Percentiles rank a stretch among this genome's conserved stretches.
Evolutionary conservation across 2,329 filamentous ascomycete species (phyloP).

Genomic region (Stagonosporopsis vannaccii): DNA sequence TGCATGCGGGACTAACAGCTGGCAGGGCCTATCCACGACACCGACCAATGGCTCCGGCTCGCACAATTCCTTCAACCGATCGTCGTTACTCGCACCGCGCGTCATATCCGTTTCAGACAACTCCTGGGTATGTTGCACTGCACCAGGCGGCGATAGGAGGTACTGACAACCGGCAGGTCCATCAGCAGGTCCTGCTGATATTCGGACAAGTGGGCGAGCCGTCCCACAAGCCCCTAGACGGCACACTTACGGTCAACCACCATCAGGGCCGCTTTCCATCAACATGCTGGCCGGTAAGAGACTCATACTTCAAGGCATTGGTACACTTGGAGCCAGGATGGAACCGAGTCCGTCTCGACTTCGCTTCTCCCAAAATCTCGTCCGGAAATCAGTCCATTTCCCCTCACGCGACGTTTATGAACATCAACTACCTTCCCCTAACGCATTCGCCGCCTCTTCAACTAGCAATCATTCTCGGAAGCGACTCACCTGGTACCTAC

Average conservation of each 20-base stretch:
- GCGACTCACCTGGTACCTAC: slow-evolving; percentile 85
- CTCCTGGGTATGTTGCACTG: slow-evolving; percentile 72
- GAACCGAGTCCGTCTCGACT: slow-evolving; percentile 88
- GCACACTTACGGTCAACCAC: slow-evolving; percentile 78
- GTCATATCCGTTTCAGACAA: slow-evolving; percentile 81
- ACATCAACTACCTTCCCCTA: slow-evolving; percentile 84
- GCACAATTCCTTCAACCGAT: slow-evolving; percentile 59
- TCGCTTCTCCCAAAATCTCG: slow-evolving; percentile 80
- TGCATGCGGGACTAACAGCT: slow-evolving; percentile 7
- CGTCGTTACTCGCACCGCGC: slow-evolving; percentile 81
- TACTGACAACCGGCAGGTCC: slow-evolving; percentile 66
- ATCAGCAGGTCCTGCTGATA: slow-evolving; percentile 87
- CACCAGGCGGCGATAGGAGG: slow-evolving; percentile 2
- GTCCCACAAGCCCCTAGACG: slow-evolving; percentile 73
- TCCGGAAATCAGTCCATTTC: slow-evolving; percentile 71
- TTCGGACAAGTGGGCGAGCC: slow-evolving; percentile 82
- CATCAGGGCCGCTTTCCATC: slow-evolving; percentile 86
- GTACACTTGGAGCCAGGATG: slow-evolving; percentile 90
- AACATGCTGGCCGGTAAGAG: slow-evolving; percentile 84
- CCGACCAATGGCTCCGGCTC: slow-evolving; percentile 56
- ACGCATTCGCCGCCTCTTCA: slow-evolving; percentile 83
- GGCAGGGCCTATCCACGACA: slow-evolving; percentile 60
- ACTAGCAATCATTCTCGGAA: slow-evolving; percentile 84
- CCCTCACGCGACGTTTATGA: slow-evolving; percentile 80
- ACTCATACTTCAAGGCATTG: slow-evolving; percentile 90